Percentiles rank a stretch among this genome's conserved stretches.
Conservation (phyloP, 495 filamentous ascomycete genomes). For the Penicillium psychrofluorescens region DNA sequence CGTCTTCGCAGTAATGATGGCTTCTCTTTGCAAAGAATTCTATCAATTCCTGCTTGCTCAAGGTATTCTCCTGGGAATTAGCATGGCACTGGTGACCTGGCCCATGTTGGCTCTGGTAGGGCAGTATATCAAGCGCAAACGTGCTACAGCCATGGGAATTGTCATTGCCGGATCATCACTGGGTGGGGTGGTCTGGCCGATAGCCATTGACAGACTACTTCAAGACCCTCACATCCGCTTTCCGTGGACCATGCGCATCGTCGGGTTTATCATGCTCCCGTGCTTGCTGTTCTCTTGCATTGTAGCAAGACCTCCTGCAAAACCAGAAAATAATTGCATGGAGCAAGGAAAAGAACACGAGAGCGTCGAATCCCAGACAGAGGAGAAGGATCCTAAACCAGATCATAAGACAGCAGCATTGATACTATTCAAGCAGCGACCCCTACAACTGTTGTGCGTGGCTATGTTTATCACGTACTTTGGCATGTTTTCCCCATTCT, state of each 20-base stretch:
- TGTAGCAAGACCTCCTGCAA: slow-evolving; percentile 4
- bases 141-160: slow-evolving; percentile 48
- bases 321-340: neutral
- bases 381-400: neutral
- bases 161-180: slow-evolving; percentile 48
- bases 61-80: slow-evolving; percentile 46
- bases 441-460: slow-evolving; percentile 41
- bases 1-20: slow-evolving; percentile 48
- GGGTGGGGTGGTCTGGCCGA: slow-evolving; percentile 45
- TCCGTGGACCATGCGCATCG: slow-evolving; percentile 43
- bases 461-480: slow-evolving; percentile 36
- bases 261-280: slow-evolving; percentile 42
- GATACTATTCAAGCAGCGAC: slow-evolving; percentile 14
- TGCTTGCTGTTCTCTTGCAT: slow-evolving; percentile 48
- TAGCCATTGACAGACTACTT: slow-evolving; percentile 33
- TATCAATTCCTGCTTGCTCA: slow-evolving; percentile 60
- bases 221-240: slow-evolving; percentile 32
- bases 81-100: slow-evolving; percentile 41
- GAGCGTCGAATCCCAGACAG: neutral
- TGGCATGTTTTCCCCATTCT: slow-evolving; percentile 43
- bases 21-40: slow-evolving; percentile 47
- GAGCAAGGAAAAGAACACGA: no score
- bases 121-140: slow-evolving; percentile 47
- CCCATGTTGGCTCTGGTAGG: slow-evolving; percentile 45
- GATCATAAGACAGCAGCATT: slow-evolving; percentile 7